phyloP scores from a whole-genome alignment of 2,329 filamentous ascomycete genomes.

The Fusarium nodosum region DNA sequence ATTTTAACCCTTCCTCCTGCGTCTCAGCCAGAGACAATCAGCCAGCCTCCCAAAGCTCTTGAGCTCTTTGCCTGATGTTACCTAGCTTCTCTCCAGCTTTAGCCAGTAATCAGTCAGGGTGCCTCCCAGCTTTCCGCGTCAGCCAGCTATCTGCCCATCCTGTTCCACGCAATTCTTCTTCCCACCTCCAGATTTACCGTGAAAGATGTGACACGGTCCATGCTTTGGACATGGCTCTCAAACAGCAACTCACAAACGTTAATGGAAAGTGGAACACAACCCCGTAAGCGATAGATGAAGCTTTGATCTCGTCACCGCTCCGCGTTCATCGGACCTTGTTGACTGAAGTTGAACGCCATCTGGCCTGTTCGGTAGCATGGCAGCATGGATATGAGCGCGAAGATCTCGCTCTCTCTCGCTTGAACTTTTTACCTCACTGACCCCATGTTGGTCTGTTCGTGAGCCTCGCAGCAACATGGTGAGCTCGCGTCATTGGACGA shows the following conservation, averaged over 20 bases:
- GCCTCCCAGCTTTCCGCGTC: constrained; percentile 38
- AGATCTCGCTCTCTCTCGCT: constrained; percentile 28
- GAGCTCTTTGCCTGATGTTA: constrained; percentile 40
- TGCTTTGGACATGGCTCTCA: constrained; percentile 33
- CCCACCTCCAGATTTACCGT: constrained; percentile 40
- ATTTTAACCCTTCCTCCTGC: constrained; percentile 44
- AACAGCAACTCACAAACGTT: constrained; percentile 19
- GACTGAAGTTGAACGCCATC: constrained; percentile 41
- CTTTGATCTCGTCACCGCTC: constrained; percentile 42
- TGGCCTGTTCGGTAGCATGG: constrained; percentile 20
- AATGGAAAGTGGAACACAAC: constrained; percentile 37
- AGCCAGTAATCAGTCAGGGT: constrained; percentile 37
- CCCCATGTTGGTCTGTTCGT: constrained; percentile 36
- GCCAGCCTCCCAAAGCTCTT: constrained; percentile 39
- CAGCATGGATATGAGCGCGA: constrained; percentile 17
- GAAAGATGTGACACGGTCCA: constrained; percentile 37
- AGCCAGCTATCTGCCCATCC: constrained; percentile 31
- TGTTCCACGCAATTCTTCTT: constrained; percentile 41
- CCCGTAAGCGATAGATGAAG: constrained; percentile 35
- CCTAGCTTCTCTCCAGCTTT: constrained; percentile 41
- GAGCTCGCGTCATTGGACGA: constrained; percentile 32
- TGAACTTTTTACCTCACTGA: constrained; percentile 19
- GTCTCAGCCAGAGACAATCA: constrained; percentile 46
- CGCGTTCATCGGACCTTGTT: constrained; percentile 32
- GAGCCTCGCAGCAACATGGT: constrained; percentile 19